Base-by-base conservation (phyloP, 2,329 filamentous ascomycete genomes). In the Alternaria tenuissima region DNA sequence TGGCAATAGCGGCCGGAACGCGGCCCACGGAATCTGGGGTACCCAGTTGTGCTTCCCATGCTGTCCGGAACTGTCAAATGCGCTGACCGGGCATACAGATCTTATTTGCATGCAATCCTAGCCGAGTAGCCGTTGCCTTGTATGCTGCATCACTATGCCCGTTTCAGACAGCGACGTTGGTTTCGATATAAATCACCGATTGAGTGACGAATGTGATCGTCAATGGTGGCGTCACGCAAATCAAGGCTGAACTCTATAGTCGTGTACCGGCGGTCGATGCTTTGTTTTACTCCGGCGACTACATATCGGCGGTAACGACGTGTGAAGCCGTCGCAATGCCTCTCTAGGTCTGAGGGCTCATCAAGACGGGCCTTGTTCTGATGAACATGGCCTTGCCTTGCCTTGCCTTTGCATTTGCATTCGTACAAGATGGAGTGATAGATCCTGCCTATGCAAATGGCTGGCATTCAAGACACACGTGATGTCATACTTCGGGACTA, bases 1-100 rank as follows among this genome's bases (percentile, higher is more conserved):
- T 44, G 44, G 53, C 39, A 38, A 59, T 26, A 58, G 59, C n/a
- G 41, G 34, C 44, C 49, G 64, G 55, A 61, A 67, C 63, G 67
- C 60, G 52, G 57, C 56, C 43, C 52, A 32, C 49, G 34, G 52
- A 54, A 54, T 59, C 55, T 43, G 59, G 59, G 58, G 57, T 61
- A 53, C 48, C 30, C 44, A 47, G 44, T 26, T 52, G 49, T 52
- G 26, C 24, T 32, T 43, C 5, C 26, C 38, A 30, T 43, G 18
- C n/a, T 22, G 7, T 26, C 28, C 26, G 55, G 28, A 43, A 30
- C 28, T 47, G 55, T 36, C 46, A 28, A 57, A 46, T 42, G 28
- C 44, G 46, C 60, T 55, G 58, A 38, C 54, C 53, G 41, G 41
- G 55, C 56, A 46, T 46, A 38, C 41, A 18, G 16, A 42, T 39